Evolutionary conservation across 257 asterid species (phyloP), one percentile per base, ranked within the genome.

Genomic region (Solanum virginianum): DNA sequence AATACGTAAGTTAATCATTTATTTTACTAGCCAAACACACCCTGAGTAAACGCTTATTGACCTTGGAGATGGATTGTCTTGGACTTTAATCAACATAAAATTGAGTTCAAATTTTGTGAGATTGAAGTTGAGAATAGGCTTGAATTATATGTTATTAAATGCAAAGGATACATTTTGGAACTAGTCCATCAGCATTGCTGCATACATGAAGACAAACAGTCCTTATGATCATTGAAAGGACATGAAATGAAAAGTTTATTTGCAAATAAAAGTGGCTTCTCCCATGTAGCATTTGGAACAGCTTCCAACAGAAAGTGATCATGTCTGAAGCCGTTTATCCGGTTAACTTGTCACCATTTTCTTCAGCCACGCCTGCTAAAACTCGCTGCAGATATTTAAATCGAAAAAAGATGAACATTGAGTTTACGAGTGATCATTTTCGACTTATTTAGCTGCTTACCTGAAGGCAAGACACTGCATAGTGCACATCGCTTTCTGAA

Each of bases 401-500:
- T 65, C 63, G 39, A 72, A 20, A 51, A 51, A 87, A 11, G n/a
- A 12, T 69, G 18, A 47, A 1, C 3, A 53, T 56, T 77, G 51
- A 17, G 45, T 63, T 24, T 0, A 26, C 18, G 55, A 15, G 12
- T 17, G 15, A 6, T 63, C 49, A 26, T 79, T n/a, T 8, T 15
- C 53, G 26, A 51, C 84, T 80, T 36, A 81, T 32, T 29, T 49
- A 69, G 51, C 60, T 13, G 65, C 70, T 81, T 81, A 96, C 98
- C 99, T 93, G 94, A 84, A 95, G 88, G 92, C 99, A 91, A 84
- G 97, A 91, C 26, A 93, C 69, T 41, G 93, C 65, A 88, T 93
- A 92, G 62, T 91, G 97, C 87, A 95, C 97, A 83, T 97, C 99
- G 24, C 85, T 75, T 74, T 92, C 98, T 39, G 98, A 92, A 84